These are phyloP conservation scores for Ascochyta lentis DNA, from an alignment of 2,329 filamentous ascomycete genomes.

Conservation along the genomic window DNA sequence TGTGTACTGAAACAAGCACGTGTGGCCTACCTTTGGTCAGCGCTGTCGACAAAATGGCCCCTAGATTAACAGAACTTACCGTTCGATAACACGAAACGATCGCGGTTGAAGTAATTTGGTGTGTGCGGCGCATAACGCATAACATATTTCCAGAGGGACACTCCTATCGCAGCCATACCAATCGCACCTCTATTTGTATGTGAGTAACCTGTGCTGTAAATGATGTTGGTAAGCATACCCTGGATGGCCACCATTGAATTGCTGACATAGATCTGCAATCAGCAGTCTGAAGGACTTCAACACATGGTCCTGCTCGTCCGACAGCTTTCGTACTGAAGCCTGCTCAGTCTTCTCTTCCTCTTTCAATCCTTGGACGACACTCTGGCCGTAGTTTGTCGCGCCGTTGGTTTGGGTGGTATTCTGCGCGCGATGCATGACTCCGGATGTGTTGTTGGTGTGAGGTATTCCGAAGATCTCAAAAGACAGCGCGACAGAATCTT, in stretches of 20 bases:
- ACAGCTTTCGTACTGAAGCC: slow-evolving; percentile 26
- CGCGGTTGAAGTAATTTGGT: slow-evolving; percentile 65
- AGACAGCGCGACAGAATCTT: slow-evolving; percentile 2
- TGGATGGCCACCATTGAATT: slow-evolving; percentile 73
- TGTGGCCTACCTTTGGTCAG: slow-evolving; percentile 50
- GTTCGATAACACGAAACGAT: slow-evolving; percentile 69
- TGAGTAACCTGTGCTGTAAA: slow-evolving; percentile 5
- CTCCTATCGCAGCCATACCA: slow-evolving; percentile 67
- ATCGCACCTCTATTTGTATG: slow-evolving; percentile 57
- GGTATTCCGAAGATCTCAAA: neutral
- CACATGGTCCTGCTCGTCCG: slow-evolving; percentile 56
- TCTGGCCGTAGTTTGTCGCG: slow-evolving; percentile 34
- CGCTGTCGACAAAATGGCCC: too few relatives aligned
- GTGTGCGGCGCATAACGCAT: slow-evolving; percentile 66
- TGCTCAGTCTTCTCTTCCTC: slow-evolving; percentile 34
- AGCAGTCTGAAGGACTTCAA: slow-evolving; percentile 67
- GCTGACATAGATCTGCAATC: slow-evolving; percentile 72
- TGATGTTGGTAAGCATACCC: slow-evolving; percentile 55
- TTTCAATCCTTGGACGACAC: slow-evolving; percentile 29
- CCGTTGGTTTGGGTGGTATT: slow-evolving; percentile 18
- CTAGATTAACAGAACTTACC: slow-evolving; percentile 38
- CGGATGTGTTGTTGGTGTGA: neutral
- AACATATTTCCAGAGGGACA: slow-evolving; percentile 66
- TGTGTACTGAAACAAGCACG: slow-evolving; percentile 62
- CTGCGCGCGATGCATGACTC: slow-evolving; percentile 27